phyloP scores from a whole-genome alignment of 768 basidiomycete species.

The Termitomyces heimii region DNA sequence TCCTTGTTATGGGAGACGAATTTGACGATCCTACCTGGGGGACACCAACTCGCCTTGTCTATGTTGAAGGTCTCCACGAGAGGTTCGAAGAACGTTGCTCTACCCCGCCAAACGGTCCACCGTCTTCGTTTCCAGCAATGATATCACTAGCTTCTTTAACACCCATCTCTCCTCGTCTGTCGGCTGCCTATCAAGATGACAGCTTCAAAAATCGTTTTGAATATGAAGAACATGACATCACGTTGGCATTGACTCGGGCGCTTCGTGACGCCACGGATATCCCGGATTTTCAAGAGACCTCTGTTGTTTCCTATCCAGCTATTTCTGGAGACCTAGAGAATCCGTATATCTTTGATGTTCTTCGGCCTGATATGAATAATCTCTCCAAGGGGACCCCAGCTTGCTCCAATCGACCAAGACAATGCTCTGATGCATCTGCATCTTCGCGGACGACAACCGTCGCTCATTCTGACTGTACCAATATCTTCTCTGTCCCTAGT shows the following conservation, averaged over 20 bases:
- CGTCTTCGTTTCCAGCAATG: not conserved
- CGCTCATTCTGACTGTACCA: slow-evolving; percentile 12
- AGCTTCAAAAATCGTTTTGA: slow-evolving; percentile 18
- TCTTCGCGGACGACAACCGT: slow-evolving; percentile 24
- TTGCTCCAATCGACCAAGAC: slow-evolving; percentile 15
- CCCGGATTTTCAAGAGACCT: not conserved
- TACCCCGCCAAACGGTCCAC: not conserved
- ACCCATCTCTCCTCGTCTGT: not conserved
- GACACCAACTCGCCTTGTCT: slow-evolving; percentile 11
- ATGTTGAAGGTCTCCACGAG: slow-evolving; percentile 7
- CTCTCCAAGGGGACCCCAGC: slow-evolving; percentile 12
- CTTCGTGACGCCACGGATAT: slow-evolving; percentile 6
- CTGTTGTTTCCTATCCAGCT: not conserved
- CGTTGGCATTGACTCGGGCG: slow-evolving; percentile 17
- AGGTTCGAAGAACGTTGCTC: not conserved
- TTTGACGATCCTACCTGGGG: slow-evolving; percentile 11
- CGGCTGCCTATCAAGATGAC: not conserved
- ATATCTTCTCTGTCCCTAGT: slow-evolving; percentile 12
- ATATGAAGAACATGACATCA: slow-evolving; percentile 23
- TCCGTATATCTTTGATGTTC: slow-evolving; percentile 12
- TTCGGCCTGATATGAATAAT: slow-evolving; percentile 19
- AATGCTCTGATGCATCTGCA: slow-evolving; percentile 25
- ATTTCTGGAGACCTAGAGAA: slow-evolving; percentile 8
- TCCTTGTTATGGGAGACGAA: not conserved
- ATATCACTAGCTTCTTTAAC: not conserved